A percentile compares a stretch with the other conserved stretches of the same genome.
These are phyloP conservation scores for Globisporangium emineosum DNA, from an alignment of 352 stramenopile species.

Conservation along the genomic window DNA sequence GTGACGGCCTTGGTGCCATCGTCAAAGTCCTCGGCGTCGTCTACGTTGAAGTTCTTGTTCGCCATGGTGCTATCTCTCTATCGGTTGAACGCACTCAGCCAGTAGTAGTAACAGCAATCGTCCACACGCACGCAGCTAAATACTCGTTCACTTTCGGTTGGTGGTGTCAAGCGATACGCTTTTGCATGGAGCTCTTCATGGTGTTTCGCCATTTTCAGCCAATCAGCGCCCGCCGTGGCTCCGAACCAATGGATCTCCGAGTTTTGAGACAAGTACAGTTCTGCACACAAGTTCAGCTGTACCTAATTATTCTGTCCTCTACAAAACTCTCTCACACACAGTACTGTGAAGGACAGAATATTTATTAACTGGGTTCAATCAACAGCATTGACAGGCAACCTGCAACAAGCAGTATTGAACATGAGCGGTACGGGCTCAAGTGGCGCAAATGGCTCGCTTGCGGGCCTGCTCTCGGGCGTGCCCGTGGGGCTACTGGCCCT, in stretches of 20 bases:
- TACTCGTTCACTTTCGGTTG: conserved; percentile 4
- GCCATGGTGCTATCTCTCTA: conserved; percentile 29
- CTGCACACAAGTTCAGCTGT: neutral
- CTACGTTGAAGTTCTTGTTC: conserved; percentile 70
- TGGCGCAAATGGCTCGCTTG: neutral
- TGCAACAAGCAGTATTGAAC: neutral
- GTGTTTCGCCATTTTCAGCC: conserved; percentile 21
- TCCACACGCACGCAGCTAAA: neutral
- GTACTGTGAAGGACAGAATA: conserved; percentile 8
- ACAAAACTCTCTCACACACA: neutral
- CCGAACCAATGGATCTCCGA: conserved; percentile 3
- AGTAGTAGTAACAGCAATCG: neutral
- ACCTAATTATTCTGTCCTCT: neutral
- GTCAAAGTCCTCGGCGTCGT: conserved; percentile 80
- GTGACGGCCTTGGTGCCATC: conserved; percentile 66
- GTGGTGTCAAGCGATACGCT: neutral
- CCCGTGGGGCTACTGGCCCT: conserved; percentile 58
- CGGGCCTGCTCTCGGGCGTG: conserved; percentile 23
- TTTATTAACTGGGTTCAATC: conserved; percentile 6
- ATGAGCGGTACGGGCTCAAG: neutral
- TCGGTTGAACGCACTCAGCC: neutral
- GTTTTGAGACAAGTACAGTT: conserved; percentile 1
- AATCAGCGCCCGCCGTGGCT: conserved; percentile 25
- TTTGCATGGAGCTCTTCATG: conserved; percentile 1
- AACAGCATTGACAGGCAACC: conserved; percentile 2